Conservation (phyloP, 352 stramenopile genomes). For the Pythium volutum region DNA sequence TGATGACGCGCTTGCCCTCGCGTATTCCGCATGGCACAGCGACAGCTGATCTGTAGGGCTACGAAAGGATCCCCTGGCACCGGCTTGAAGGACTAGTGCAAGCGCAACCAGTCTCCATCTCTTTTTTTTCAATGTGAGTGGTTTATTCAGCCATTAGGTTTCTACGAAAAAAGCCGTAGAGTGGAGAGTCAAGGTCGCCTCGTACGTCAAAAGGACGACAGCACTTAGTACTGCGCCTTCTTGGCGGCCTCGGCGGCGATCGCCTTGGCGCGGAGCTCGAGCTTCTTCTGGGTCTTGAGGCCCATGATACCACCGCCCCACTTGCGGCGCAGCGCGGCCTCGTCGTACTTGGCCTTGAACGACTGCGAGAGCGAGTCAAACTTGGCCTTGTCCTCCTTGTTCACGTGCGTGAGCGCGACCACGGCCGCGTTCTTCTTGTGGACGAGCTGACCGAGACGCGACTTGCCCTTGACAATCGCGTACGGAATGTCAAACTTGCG, state of each 20-base stretch:
- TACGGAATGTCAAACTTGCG: slow-evolving; percentile 99
- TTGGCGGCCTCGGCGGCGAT: slow-evolving; percentile 98
- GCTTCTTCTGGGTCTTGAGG: slow-evolving; percentile 99
- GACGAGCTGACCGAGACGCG: slow-evolving; percentile 96
- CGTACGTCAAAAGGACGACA: background rate
- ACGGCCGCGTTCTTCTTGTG: slow-evolving; percentile 98
- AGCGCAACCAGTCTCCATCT: background rate
- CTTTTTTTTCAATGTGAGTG: slow-evolving; percentile 14
- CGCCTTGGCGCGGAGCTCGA: slow-evolving; percentile 97
- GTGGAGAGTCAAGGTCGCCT: background rate
- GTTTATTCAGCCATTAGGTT: slow-evolving; percentile 57
- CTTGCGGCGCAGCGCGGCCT: slow-evolving; percentile 90
- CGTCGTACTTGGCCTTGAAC: slow-evolving; percentile 98
- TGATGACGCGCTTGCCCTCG: no score
- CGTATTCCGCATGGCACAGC: no score
- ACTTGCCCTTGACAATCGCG: slow-evolving; percentile 99
- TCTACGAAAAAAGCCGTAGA: slow-evolving; percentile 20
- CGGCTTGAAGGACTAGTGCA: background rate
- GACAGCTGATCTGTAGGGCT: no score
- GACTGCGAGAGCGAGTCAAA: slow-evolving; percentile 92
- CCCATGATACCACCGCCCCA: slow-evolving; percentile 99
- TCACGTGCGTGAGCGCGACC: slow-evolving; percentile 95
- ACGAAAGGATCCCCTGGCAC: no score
- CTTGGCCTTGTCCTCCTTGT: slow-evolving; percentile 97
- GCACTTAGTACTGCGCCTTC: slow-evolving; percentile 95